Base-by-base conservation (phyloP, 371 early-diverging fungal species). In the Batrachochytrium dendrobatidis region DNA sequence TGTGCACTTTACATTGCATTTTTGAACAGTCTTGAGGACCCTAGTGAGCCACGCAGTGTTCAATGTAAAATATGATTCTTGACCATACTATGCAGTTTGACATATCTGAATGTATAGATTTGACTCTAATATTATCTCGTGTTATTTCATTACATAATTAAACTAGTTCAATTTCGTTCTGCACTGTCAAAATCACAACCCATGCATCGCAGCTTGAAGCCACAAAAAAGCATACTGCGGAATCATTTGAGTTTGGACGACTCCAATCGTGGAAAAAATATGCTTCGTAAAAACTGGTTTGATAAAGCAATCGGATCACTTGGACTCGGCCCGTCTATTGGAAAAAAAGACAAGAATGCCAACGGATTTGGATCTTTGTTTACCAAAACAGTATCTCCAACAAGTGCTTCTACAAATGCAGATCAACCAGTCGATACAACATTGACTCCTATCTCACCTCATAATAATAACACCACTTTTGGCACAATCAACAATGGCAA, bases 11-110 rank as follows among this genome's bases (percentile, higher is more conserved):
- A 8, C 25, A 3, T 51, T 22, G 51, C 25, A 4, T 51, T 51
- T 22, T 32, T 51, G 30, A 51, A 22, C 51, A 51, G 3, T 24
- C 25, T 51, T n/a, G 51, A 51, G 51, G 51, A 51, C n/a, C 51
- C 4, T 3, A 32, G 32, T 3, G 8, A 51, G 30, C 51, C 51
- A 3, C 51, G 51, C 10, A 51, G 51, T 32, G 51, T 51, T 28
- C 51, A 24, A n/a, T 51, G 51, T 51, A 32, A 28, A 32, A 30
- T 51, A 17, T 7, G 3, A 48, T 24, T 24, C 10, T 3, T 45
- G 6, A 12, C 46, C 26, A 26, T 3, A 3, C 46, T n/a, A n/a
- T 39, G 39, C 39, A 39, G n/a, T n/a, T n/a, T n/a, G n/a, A n/a
- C n/a, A n/a, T n/a, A n/a, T n/a, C n/a, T n/a, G n/a, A n/a, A n/a